Percentiles rank a stretch among this genome's conserved stretches.
phyloP scores from a whole-genome alignment of 2,329 filamentous ascomycete species.

The Septoria linicola region DNA sequence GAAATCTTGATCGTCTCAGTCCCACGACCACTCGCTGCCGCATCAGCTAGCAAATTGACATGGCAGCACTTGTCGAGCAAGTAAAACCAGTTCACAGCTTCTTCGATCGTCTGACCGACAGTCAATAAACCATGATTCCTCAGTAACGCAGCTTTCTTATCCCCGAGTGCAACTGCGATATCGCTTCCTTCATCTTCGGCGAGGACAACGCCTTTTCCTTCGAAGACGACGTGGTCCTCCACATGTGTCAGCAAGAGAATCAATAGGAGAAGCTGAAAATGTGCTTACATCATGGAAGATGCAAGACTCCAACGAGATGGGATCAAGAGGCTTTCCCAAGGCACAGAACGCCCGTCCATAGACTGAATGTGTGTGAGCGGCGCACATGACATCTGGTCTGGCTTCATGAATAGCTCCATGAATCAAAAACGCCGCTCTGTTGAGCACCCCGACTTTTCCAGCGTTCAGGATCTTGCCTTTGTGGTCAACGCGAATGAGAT shows the following conservation, averaged over 20 bases:
- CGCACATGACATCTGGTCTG: slow-evolving; percentile 43
- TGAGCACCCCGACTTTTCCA: slow-evolving; percentile 36
- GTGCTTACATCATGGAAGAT: slow-evolving; percentile 37
- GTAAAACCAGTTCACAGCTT: slow-evolving; percentile 41
- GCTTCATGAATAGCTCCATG: slow-evolving; percentile 38
- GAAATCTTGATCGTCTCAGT: slow-evolving; percentile 63
- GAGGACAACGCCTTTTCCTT: slow-evolving; percentile 46
- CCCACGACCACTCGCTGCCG: slow-evolving; percentile 60
- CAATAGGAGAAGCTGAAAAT: too few relatives aligned
- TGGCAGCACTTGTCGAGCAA: slow-evolving; percentile 40
- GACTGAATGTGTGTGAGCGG: slow-evolving; percentile 41
- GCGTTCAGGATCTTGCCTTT: slow-evolving; percentile 41
- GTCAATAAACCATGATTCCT: slow-evolving; percentile 47
- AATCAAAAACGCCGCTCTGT: slow-evolving; percentile 43
- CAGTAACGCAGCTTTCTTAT: slow-evolving; percentile 39
- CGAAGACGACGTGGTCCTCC: slow-evolving; percentile 38
- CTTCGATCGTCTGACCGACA: slow-evolving; percentile 41
- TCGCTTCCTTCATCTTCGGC: slow-evolving; percentile 42
- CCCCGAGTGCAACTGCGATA: slow-evolving; percentile 41
- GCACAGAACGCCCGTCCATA: slow-evolving; percentile 41
- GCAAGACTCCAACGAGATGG: slow-evolving; percentile 44
- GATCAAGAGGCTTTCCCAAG: slow-evolving; percentile 41
- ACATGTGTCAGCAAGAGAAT: not conserved
- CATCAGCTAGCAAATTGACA: slow-evolving; percentile 51
- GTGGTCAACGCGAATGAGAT: slow-evolving; percentile 43